Percentiles rank a stretch among this genome's conserved stretches.
phyloP scores from a whole-genome alignment of 352 stramenopile genomes.

The Pythium pyrilobum region DNA sequence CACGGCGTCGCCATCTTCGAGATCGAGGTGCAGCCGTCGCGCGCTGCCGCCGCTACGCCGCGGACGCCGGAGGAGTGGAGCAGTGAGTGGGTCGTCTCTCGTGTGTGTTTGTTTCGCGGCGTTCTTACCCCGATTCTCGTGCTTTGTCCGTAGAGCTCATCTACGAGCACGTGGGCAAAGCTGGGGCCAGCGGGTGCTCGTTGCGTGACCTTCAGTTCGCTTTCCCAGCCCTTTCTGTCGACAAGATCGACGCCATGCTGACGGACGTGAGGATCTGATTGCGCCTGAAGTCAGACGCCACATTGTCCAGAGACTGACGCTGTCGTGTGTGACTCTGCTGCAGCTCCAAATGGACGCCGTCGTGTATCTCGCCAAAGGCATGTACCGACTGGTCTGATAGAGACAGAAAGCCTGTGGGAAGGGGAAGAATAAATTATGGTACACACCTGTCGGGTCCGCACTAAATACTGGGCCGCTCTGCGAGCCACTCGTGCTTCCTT shows the following conservation, averaged over 20 bases:
- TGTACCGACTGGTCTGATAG: conserved; percentile 45
- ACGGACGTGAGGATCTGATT: conserved; percentile 32
- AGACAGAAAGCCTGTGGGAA: neutral
- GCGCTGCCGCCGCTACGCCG: conserved; percentile 5
- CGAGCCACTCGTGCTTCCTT: conserved; percentile 55
- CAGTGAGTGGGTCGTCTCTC: conserved; percentile 23
- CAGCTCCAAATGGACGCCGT: conserved; percentile 69
- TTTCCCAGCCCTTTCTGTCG: conserved; percentile 40
- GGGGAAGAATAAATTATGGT: conserved; percentile 18
- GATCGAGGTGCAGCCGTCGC: conserved; percentile 19
- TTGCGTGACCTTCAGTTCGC: conserved; percentile 54
- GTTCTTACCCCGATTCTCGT: neutral
- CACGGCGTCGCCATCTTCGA: conserved; percentile 62
- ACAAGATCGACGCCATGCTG: conserved; percentile 48
- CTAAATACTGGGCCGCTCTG: conserved; percentile 30
- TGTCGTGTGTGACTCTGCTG: neutral
- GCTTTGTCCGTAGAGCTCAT: conserved; percentile 29
- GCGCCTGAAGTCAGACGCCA: neutral
- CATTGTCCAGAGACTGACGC: neutral
- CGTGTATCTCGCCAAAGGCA: conserved; percentile 45
- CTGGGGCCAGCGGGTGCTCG: conserved; percentile 28
- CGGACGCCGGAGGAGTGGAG: conserved; percentile 49
- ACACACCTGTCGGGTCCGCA: neutral
- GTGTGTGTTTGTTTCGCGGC: neutral
- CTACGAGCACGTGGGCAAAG: conserved; percentile 34